Base-by-base conservation (phyloP, 2,329 filamentous ascomycete species). In the Calonectria hongkongensis region DNA sequence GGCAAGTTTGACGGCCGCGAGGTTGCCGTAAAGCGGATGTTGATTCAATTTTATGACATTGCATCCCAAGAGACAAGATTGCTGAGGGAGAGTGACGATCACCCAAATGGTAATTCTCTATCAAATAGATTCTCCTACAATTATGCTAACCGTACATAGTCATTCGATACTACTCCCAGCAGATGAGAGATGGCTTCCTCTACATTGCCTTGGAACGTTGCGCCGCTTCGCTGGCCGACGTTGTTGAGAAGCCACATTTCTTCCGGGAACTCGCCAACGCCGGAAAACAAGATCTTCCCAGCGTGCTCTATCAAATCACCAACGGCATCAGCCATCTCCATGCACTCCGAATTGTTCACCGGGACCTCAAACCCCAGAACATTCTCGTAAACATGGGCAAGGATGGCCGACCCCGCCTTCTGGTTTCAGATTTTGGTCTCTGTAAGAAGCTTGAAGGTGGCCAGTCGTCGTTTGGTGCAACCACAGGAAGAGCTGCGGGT, bases 201-300 rank as follows among this genome's bases (percentile, higher is more conserved):
- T 99, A 99, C 83, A 99, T 99, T 79, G 97, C 96, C 0, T 87
- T 99, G 27, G 97, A 99, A 84, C 90, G 98, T 7, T 99, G 97
- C 80, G 95, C 96, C 47, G 96, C 96, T 3, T 98, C 96, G 45
- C 87, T 99, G 30, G 96, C 96, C 71, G 97, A 99, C 79, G 92
- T 99, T 1, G 91, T 98, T 50, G 94, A 97, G 82, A 94, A 93
- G 79, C 94, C 93, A 0, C 86, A 90, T 4, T 85, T 88, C 64
- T 94, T 93, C 81, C 88, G 90, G 0, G 89, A 92, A 4, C 87
- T 98, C 47, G 93, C 96, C 33, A 88, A 90, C 75, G 90, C 93
- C 21, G 94, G 94, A 74, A 93, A 94, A 76, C 87, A 90, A 75
- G 94, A 98, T 79, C 87, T 97, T 64, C 94, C 94, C 0, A 91